Percentiles rank a stretch among this genome's conserved stretches.
Evolutionary conservation across 768 basidiomycete species (phyloP).

Genomic region (Rickenella mellea): DNA sequence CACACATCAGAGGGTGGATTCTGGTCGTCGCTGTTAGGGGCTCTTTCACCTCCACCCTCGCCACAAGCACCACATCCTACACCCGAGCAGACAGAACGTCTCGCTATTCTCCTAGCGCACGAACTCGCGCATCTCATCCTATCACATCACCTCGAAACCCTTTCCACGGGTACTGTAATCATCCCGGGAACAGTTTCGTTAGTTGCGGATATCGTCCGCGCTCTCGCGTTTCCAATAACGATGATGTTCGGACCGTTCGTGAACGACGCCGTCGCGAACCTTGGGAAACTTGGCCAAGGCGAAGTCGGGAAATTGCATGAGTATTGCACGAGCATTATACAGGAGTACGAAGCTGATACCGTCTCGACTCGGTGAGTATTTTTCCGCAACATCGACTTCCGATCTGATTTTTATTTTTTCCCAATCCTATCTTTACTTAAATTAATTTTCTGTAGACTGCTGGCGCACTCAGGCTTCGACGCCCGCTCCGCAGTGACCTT

Average conservation of each 20-base stretch:
- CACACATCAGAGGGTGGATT: background rate
- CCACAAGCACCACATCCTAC: too few species aligned
- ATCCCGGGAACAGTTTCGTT: conserved; percentile 76
- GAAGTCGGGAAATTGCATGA: conserved; percentile 66
- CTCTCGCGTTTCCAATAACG: conserved; percentile 79
- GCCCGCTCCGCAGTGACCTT: conserved; percentile 73
- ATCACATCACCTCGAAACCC: conserved; percentile 84
- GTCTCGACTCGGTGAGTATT: conserved; percentile 71
- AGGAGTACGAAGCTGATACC: conserved; percentile 90
- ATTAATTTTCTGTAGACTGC: conserved; percentile 42
- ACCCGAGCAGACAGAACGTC: conserved; percentile 76
- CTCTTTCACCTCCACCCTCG: too few species aligned
- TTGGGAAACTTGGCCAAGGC: conserved; percentile 69
- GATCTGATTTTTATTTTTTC: conserved; percentile 1
- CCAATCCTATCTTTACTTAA: background rate
- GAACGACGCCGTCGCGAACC: conserved; percentile 82
- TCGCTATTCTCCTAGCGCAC: conserved; percentile 88
- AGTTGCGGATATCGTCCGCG: conserved; percentile 62
- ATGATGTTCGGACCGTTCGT: too few species aligned
- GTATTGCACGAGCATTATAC: conserved; percentile 67
- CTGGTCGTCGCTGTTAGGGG: conserved; percentile 29
- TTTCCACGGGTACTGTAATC: conserved; percentile 79
- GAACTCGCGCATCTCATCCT: conserved; percentile 89
- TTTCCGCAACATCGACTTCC: too few species aligned
- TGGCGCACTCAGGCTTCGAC: conserved; percentile 88